Evolutionary conservation across 176 grass and related monocot species (phyloP).

Genomic region (Oryza punctata): DNA sequence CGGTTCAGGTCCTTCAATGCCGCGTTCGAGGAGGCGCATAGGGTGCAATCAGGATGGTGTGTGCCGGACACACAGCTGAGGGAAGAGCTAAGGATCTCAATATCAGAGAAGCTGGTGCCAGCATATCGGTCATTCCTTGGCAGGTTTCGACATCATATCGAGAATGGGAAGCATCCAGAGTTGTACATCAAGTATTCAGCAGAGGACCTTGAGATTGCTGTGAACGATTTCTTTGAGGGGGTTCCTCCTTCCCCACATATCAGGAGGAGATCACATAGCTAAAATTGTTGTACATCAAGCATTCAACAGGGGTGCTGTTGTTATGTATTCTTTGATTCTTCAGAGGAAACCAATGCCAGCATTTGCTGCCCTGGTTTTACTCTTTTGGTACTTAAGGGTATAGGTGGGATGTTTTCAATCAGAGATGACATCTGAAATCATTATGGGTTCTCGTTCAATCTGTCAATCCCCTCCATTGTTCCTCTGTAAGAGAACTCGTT

Average conservation of each 20-base stretch:
- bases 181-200: slow-evolving; percentile 87
- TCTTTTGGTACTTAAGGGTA: slow-evolving; percentile 41
- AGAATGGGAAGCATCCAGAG: slow-evolving; percentile 84
- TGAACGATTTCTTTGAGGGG: slow-evolving; percentile 80
- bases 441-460: slow-evolving; percentile 46
- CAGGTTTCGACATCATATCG: slow-evolving; percentile 87
- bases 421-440: slow-evolving; percentile 41
- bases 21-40: slow-evolving; percentile 78
- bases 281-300: slow-evolving; percentile 25
- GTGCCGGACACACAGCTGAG: slow-evolving; percentile 81
- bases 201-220: slow-evolving; percentile 76
- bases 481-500: slow-evolving; percentile 58
- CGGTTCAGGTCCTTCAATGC: slow-evolving; percentile 90
- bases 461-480: slow-evolving; percentile 36
- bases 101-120: slow-evolving; percentile 79
- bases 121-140: slow-evolving; percentile 92
- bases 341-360: slow-evolving; percentile 16
- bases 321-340: slow-evolving; percentile 63
- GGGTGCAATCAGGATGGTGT: slow-evolving; percentile 68
- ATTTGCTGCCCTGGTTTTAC: slow-evolving; percentile 31
- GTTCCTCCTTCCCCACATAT: slow-evolving; percentile 50
- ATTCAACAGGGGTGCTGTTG: slow-evolving; percentile 30
- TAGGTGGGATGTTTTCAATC: slow-evolving; percentile 36
- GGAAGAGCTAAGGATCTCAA: slow-evolving; percentile 92
- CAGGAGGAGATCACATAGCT: slow-evolving; percentile 66